Evolutionary conservation across 2,329 filamentous ascomycete genomes (phyloP).

Genomic region (Alternaria brassicicola): DNA sequence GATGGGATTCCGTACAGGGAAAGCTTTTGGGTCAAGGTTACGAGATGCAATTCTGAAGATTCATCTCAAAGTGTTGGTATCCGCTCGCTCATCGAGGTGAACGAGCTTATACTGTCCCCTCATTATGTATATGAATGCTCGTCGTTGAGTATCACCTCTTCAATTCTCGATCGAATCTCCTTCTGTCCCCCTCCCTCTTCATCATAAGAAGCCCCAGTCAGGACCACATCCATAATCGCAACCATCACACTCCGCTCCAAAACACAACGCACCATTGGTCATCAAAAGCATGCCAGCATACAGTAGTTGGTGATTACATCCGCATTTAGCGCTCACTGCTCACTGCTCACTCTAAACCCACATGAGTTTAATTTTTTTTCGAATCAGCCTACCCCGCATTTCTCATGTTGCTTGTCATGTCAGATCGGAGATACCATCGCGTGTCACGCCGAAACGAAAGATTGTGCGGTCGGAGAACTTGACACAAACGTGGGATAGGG

Average conservation of each 20-base stretch:
- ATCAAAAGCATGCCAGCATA: neutral
- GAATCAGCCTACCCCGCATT: neutral
- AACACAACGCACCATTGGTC: neutral
- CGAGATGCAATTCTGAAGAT: neutral
- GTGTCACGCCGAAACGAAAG: neutral
- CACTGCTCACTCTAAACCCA: neutral
- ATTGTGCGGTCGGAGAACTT: neutral
- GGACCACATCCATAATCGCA: neutral
- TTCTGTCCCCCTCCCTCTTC: neutral
- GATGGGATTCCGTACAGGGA: neutral
- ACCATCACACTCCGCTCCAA: neutral
- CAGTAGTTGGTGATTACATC: neutral
- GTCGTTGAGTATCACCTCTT: neutral
- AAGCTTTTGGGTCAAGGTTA: neutral
- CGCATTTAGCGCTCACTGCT: neutral
- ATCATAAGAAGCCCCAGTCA: neutral
- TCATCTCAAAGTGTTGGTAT: neutral
- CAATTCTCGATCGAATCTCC: neutral
- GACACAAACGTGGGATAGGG: neutral
- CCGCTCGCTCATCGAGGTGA: neutral
- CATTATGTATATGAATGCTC: neutral
- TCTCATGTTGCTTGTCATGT: neutral
- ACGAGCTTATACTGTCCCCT: neutral
- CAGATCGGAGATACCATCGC: neutral
- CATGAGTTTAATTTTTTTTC: neutral